Evolutionary conservation across 2,329 filamentous ascomycete species (phyloP), one percentile per base, ranked within the genome.

Genomic region (Neopestalotiopsis rosae): DNA sequence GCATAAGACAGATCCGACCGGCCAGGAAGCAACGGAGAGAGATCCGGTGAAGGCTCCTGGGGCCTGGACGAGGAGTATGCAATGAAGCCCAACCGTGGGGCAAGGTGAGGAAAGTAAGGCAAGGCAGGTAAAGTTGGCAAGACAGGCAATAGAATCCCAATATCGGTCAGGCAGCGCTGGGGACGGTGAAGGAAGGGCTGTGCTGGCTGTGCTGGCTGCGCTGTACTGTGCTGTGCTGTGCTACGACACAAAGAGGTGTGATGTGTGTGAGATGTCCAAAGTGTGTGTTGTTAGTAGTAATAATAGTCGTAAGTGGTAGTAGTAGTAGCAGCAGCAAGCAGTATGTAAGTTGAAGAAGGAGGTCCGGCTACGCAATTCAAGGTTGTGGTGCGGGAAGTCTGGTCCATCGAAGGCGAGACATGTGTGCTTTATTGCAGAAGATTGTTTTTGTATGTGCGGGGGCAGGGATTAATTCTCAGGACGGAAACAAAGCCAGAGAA

Each of bases 361-460:
- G 77, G 78, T 81, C 76, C 82, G 79, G 80, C 82, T 83, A 84
- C 84, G 83, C 83, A 38, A 81, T 82, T 83, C 81, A 79, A 80
- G 76, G 79, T 78, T 78, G 78, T 77, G 81, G 79, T 84, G 83
- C 82, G 83, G 81, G 83, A 82, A 81, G 79, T 81, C 59, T 79
- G 81, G 84, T 83, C 83, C 84, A 86, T 84, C 83, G 82, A 85
- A 81, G 81, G 85, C 84, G 85, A 88, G 84, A 86, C 85, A 87
- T 86, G 86, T 87, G 86, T 89, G 85, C 83, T 90, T 89, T 90
- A 89, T 89, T 89, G 86, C 85, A 86, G 84, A 84, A 52, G 82
- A 77, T 38, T 80, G 79, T 79, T 78, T 28, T 78, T 80, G 77
- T 80, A 83, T 81, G 83, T 86, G 86, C 83, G 85, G 83, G 34